phyloP scores from a whole-genome alignment of 331 rosid genomes.

The Saraca asoca region DNA sequence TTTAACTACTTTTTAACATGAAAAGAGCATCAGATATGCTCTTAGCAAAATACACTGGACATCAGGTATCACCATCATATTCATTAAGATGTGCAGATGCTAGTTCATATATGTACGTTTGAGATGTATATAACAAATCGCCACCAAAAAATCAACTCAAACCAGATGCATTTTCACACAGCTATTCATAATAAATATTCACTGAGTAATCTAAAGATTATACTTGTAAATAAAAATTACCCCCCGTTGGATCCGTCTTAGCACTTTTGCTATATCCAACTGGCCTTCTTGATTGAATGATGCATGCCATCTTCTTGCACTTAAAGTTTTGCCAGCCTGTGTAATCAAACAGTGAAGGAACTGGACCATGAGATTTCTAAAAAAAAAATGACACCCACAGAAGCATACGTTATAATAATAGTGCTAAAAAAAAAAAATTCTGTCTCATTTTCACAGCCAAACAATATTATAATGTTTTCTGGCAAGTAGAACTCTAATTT shows the following conservation, averaged over 20 bases:
- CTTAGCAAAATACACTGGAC: conserved; percentile 15
- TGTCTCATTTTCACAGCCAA: neutral
- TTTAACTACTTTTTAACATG: neutral
- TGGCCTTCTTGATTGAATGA: conserved; percentile 79
- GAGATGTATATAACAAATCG: neutral
- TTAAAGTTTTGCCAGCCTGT: conserved; percentile 93
- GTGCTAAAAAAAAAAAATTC: neutral
- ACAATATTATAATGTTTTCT: neutral
- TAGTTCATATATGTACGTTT: neutral
- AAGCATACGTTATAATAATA: neutral
- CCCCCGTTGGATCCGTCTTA: conserved; percentile 89
- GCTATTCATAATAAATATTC: neutral
- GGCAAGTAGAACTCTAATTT: no score
- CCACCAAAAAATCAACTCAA: neutral
- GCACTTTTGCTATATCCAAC: conserved; percentile 79
- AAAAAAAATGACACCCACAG: neutral
- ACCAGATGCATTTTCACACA: neutral
- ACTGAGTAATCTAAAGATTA: conserved; percentile 20
- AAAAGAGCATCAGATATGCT: conserved; percentile 10
- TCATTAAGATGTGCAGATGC: no score
- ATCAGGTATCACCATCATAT: conserved; percentile 17
- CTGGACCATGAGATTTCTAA: neutral
- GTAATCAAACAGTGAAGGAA: conserved; percentile 31
- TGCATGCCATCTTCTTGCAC: conserved; percentile 83
- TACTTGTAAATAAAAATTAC: conserved; percentile 46